Conservation (phyloP, 176 grass and related monocot species). For the Leersia perrieri region DNA sequence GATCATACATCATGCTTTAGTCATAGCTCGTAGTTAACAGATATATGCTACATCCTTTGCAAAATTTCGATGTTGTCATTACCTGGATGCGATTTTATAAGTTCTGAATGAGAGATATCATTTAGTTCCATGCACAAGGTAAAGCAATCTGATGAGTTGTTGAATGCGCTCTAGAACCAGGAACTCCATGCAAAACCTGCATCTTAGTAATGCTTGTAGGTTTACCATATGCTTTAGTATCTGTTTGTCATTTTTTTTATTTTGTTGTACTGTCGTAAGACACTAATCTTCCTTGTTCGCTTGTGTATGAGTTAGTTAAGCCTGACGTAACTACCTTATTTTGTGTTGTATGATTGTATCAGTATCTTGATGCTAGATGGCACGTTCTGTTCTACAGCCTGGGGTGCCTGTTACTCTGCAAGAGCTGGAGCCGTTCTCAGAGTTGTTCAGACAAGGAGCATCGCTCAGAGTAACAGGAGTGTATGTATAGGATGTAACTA, state of each 20-base stretch:
- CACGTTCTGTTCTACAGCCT: slow-evolving; percentile 50
- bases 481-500: slow-evolving; percentile 26
- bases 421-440: slow-evolving; percentile 61
- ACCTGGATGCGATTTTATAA: neutral
- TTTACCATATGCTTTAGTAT: neutral
- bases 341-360: neutral
- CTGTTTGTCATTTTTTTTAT: neutral
- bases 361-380: slow-evolving; percentile 31
- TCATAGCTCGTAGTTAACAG: neutral
- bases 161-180: neutral
- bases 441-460: slow-evolving; percentile 65
- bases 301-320: neutral
- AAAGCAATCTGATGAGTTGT: neutral
- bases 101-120: neutral
- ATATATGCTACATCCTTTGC: neutral
- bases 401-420: slow-evolving; percentile 62
- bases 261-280: neutral
- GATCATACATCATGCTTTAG: neutral
- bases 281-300: neutral
- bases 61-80: neutral
- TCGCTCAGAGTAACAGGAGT: slow-evolving; percentile 81
- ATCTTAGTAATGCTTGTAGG: neutral
- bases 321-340: neutral
- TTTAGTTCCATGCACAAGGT: no score
- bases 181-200: neutral